Evolutionary conservation across 345 rosid genomes (phyloP), one percentile per base, ranked within the genome.

Genomic region (Psidium guajava): DNA sequence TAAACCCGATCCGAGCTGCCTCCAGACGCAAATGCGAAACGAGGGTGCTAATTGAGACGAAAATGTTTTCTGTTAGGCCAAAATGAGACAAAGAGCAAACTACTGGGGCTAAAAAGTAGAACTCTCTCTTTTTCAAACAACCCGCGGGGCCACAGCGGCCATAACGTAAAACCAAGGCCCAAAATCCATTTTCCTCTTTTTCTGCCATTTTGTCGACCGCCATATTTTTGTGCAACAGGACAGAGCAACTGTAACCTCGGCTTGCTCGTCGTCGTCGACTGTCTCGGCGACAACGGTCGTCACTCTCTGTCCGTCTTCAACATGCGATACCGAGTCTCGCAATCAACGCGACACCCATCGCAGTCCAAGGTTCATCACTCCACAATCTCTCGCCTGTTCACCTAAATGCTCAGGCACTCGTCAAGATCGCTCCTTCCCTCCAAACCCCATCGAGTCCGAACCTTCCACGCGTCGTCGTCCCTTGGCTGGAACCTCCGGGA

Each of bases 401-500:
- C 81, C 81, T 69, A 89, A 84, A 93, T 95, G 95, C 88, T 89
- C 82, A 85, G 91, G 81, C 81, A 11, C 83, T 90, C 88, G 24
- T 69, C 80, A 69, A 69, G 80, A 36, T 69, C 47, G 47, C 80
- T 69, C 44, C 88, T 50, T 25, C 75, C 85, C 51, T 53, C 58
- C 89, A 32, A 69, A 85, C 74, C 82, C 69, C 85, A 14, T 16
- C 82, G 50, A 27, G 32, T 44, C 40, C 82, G 86, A 55, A 21
- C 84, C 84, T 61, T 84, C 54, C 88, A 27, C 81, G 80, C 86
- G 22, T 84, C 88, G 75, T 82, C 77, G 77, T 87, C 86, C n/a
- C 87, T 85, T 80, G 89, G 86, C 84, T 87, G 98, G 92, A 91
- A 91, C 85, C 92, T 91, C 84, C 93, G 93, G 55, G 92, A 91